These are phyloP conservation scores for Cryphonectria japonica DNA, from an alignment of 2,329 filamentous ascomycete species.

Conservation along the genomic window DNA sequence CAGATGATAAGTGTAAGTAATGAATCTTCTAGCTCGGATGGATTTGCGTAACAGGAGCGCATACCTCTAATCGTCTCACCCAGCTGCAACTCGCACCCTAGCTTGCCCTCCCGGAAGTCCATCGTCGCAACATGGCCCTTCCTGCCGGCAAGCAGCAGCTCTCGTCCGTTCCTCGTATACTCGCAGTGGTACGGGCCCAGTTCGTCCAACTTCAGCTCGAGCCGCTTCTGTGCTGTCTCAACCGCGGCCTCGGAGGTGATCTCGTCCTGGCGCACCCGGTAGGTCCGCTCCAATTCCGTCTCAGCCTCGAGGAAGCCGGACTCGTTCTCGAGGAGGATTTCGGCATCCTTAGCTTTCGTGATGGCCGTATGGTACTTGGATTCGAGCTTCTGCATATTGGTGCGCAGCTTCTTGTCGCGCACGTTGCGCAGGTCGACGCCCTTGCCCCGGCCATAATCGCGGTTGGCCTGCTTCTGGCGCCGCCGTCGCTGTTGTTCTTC, in stretches of 20 bases:
- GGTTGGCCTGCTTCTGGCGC: constrained; percentile 65
- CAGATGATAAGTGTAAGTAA: neutral
- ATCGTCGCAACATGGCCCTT: constrained; percentile 96
- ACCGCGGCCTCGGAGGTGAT: constrained; percentile 75
- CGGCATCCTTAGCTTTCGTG: constrained; percentile 88
- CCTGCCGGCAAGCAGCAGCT: constrained; percentile 81
- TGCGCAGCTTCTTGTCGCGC: constrained; percentile 87
- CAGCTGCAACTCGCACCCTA: constrained; percentile 89
- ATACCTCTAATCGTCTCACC: constrained; percentile 75
- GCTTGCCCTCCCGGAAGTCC: constrained; percentile 91
- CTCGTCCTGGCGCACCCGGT: constrained; percentile 88
- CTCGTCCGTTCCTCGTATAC: constrained; percentile 86
- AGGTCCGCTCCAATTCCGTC: constrained; percentile 85
- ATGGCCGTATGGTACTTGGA: constrained; percentile 80
- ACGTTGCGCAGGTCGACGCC: constrained; percentile 73
- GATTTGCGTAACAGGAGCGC: neutral
- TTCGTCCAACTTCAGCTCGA: constrained; percentile 81
- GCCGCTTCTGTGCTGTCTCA: constrained; percentile 88
- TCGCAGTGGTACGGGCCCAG: constrained; percentile 88
- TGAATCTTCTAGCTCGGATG: no score
- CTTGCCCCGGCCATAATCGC: constrained; percentile 82
- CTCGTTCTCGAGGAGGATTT: constrained; percentile 88
- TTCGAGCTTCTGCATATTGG: constrained; percentile 79
- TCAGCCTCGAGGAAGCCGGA: constrained; percentile 88
- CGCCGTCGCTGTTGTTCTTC: constrained; percentile 55